These are phyloP conservation scores for Nicotiana benthamiana DNA, from an alignment of 257 asterid genomes.

Conservation along the genomic window DNA sequence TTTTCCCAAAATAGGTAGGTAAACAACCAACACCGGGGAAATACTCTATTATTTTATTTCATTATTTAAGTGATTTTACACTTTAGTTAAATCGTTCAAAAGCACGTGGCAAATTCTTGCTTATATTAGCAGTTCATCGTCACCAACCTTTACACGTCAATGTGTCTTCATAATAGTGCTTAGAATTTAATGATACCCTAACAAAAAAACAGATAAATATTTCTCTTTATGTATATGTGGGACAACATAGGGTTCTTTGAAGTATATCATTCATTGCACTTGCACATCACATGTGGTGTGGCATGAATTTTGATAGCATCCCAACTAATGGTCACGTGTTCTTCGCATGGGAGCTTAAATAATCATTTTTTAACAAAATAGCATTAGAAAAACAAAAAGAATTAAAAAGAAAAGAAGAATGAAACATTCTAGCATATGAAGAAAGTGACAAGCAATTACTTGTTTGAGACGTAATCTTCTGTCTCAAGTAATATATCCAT, in stretches of 20 bases:
- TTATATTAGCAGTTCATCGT: background rate
- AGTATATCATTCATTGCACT: background rate
- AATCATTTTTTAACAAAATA: background rate
- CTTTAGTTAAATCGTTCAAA: background rate
- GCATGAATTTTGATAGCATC: background rate
- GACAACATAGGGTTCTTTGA: background rate
- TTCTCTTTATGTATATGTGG: background rate
- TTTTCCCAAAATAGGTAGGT: background rate
- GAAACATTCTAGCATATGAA: background rate
- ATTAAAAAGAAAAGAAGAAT: background rate
- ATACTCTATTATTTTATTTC: background rate
- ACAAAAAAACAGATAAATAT: background rate
- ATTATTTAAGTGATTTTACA: background rate
- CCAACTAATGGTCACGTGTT: conserved; percentile 12
- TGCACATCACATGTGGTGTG: background rate
- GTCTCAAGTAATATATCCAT: background rate
- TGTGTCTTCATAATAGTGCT: background rate
- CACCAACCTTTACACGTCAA: conserved; percentile 12
- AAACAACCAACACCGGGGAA: background rate
- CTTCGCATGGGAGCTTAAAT: conserved; percentile 8
- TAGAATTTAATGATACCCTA: background rate
- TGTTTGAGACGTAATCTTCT: conserved; percentile 14
- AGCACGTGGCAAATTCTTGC: conserved; percentile 1
- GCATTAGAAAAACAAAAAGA: background rate
- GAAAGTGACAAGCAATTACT: conserved; percentile 7